Evolutionary conservation across 2,329 filamentous ascomycete genomes (phyloP).

Genomic region (Graphiopsis chlorocephala): DNA sequence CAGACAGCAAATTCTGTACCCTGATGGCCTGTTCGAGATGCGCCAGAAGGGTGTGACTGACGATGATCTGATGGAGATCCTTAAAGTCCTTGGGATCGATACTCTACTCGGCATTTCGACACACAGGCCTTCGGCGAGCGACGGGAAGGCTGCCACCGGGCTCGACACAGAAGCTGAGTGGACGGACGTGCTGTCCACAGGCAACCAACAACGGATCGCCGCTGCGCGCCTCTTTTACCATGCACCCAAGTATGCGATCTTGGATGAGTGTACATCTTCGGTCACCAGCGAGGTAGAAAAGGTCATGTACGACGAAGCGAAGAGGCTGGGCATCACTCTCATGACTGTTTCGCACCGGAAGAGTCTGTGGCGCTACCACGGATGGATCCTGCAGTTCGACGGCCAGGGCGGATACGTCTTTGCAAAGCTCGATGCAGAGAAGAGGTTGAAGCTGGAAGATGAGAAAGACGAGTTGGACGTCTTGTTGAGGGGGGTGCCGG

Average conservation of each 20-base stretch:
- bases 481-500: constrained; percentile 78
- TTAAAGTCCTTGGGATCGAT: constrained; percentile 78
- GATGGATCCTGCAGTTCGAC: constrained; percentile 92
- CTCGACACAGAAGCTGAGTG: constrained; percentile 97
- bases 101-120: constrained; percentile 71
- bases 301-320: constrained; percentile 96
- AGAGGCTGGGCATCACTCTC: constrained; percentile 83
- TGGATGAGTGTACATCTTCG: constrained; percentile 93
- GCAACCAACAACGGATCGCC: constrained; percentile 90
- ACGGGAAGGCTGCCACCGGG: constrained; percentile 42
- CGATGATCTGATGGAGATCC: constrained; percentile 71
- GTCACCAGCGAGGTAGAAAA: constrained; percentile 95
- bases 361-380: constrained; percentile 95
- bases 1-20: constrained; percentile 96
- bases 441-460: constrained; percentile 81
- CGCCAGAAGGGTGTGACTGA: constrained; percentile 80
- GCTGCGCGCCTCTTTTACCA: constrained; percentile 97
- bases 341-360: constrained; percentile 94
- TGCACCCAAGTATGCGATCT: constrained; percentile 84
- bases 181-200: constrained; percentile 89
- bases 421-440: constrained; percentile 83
- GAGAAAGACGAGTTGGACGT: constrained; percentile 94
- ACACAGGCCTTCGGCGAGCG: constrained; percentile 17
- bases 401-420: constrained; percentile 91
- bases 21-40: constrained; percentile 84